Base-by-base conservation (phyloP, 1,284 basidiomycete species). In the Tylopilus sp. region DNA sequence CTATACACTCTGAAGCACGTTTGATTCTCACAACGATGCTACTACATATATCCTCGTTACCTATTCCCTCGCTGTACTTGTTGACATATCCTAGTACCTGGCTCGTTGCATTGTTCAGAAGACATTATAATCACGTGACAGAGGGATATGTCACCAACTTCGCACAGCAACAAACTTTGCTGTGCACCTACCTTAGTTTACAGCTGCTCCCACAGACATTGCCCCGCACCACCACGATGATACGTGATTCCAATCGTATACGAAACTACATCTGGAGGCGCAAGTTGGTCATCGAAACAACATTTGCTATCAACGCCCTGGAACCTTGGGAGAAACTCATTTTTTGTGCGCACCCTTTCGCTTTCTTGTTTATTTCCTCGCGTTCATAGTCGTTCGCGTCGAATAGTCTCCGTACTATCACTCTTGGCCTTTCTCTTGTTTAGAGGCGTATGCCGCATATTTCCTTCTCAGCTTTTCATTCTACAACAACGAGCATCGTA, bases 261-360 rank as follows among this genome's bases (percentile, higher is more conserved):
- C 49, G 64, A 55, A 57, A 65, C 44, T 59, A 66, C 56, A 51
- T 78, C 45, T 79, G 78, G 78, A 71, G 75, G 25, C 63, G 69
- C 55, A 70, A 74, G 52, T 60, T 81, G 44, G 73, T 76, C 69
- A 61, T 80, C 34, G 78, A 79, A 64, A 68, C 71, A 3, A 80
- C 78, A 0, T 77, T 75, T 54, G 79, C 70, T 16, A 67, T 80
- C 39, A 73, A 72, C 15, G 71, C 79, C 55, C 63, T 82, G 48
- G 78, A 82, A 58, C 74, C 77, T 50, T 82, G 79, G 80, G 80
- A 81, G 70, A 80, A 80, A 61, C 55, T 79, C 43, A 66, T 80
- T 37, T 71, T 75, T 48, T 57, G 79, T 80, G 54, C 61, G 78
- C 71, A 30, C n/a, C 6, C 10, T 6, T 34, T 47, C 12, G 5